phyloP scores from a whole-genome alignment of 2,329 filamentous ascomycete genomes.

The Pseudofabraea citricarpa region DNA sequence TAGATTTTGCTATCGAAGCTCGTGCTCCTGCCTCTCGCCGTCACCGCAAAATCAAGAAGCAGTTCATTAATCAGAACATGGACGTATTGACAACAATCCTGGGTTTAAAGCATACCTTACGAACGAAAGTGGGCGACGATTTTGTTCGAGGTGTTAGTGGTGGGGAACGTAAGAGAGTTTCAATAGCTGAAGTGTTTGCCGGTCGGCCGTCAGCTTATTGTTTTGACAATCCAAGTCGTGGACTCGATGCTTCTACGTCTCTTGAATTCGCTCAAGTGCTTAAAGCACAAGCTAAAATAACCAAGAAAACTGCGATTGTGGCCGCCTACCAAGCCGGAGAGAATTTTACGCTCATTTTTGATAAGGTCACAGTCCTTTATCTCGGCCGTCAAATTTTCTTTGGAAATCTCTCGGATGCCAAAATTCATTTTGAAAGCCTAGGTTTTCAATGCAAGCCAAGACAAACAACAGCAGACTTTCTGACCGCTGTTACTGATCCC shows the following conservation, averaged over 20 bases:
- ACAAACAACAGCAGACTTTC: slow-evolving; percentile 53
- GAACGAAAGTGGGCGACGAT: slow-evolving; percentile 69
- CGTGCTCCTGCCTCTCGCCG: no score
- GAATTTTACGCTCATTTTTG: slow-evolving; percentile 63
- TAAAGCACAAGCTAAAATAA: slow-evolving; percentile 57
- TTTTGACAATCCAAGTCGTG: slow-evolving; percentile 71
- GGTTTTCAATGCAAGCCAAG: slow-evolving; percentile 67
- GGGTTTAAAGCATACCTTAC: slow-evolving; percentile 63
- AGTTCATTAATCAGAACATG: no score
- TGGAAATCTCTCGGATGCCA: slow-evolving; percentile 56
- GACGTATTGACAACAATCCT: no score
- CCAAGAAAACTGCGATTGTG: slow-evolving; percentile 54
- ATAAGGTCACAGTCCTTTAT: slow-evolving; percentile 62
- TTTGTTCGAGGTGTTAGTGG: slow-evolving; percentile 61
- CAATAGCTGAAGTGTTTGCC: slow-evolving; percentile 67
- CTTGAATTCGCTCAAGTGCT: slow-evolving; percentile 67
- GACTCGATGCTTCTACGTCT: slow-evolving; percentile 67
- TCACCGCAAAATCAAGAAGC: no score
- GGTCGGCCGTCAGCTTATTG: slow-evolving; percentile 54
- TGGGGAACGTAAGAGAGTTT: slow-evolving; percentile 70
- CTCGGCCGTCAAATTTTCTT: slow-evolving; percentile 67
- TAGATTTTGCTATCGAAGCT: no score
- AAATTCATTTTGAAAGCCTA: slow-evolving; percentile 60
- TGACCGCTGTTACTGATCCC: slow-evolving; percentile 65
- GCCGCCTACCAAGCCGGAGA: slow-evolving; percentile 70